Evolutionary conservation across 2,329 filamentous ascomycete genomes (phyloP).

Genomic region (Periconia macrospinosa): DNA sequence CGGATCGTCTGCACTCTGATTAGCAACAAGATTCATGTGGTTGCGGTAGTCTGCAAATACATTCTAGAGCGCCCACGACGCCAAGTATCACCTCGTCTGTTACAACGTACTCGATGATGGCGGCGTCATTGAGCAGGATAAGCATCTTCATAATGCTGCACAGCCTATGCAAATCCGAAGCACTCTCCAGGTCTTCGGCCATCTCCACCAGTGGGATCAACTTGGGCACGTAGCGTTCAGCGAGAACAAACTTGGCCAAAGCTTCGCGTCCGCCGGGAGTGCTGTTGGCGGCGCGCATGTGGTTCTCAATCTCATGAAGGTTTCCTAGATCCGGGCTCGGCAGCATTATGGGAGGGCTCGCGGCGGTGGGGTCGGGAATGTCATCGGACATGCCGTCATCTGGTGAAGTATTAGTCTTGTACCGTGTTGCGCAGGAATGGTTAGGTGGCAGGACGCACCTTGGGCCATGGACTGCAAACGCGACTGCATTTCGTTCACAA

Average conservation of each 20-base stretch:
- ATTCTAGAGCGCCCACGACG: conserved; percentile 89
- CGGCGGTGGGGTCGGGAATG: conserved; percentile 64
- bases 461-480: conserved; percentile 66
- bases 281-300: conserved; percentile 77
- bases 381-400: conserved; percentile 92
- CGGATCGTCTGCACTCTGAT: conserved; percentile 65
- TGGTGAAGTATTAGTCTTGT: conserved; percentile 33
- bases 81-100: conserved; percentile 87
- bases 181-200: conserved; percentile 88
- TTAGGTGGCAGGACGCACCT: conserved; percentile 52
- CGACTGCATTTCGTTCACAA: conserved; percentile 83
- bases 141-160: conserved; percentile 99
- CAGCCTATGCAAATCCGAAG: conserved; percentile 82
- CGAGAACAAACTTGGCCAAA: conserved; percentile 82
- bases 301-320: conserved; percentile 79
- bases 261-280: conserved; percentile 79
- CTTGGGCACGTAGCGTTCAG: conserved; percentile 83
- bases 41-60: conserved; percentile 59
- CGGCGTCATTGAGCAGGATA: conserved; percentile 90
- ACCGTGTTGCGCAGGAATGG: background rate
- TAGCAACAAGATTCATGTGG: background rate
- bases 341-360: conserved; percentile 69
- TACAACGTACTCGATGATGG: conserved; percentile 91
- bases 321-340: conserved; percentile 80
- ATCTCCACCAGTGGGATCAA: conserved; percentile 82